phyloP scores from a whole-genome alignment of 2,329 filamentous ascomycete genomes.

The Leptographium galeiforme region DNA sequence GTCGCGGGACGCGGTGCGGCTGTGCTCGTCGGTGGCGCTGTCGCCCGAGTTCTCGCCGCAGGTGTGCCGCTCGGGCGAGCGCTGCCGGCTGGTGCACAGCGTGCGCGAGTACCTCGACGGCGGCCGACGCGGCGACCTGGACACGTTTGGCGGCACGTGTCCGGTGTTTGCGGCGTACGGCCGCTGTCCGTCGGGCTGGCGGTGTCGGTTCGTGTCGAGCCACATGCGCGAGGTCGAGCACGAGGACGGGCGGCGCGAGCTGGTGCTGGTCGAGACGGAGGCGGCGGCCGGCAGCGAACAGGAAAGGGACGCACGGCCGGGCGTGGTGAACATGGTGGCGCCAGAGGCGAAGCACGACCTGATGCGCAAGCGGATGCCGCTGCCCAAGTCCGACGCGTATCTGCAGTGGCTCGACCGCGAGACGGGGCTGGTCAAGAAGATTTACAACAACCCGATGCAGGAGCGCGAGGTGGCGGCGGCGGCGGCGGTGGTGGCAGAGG shows the following conservation, averaged over 20 bases:
- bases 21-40: conserved; percentile 63
- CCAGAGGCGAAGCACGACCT: conserved; percentile 61
- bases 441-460: conserved; percentile 26
- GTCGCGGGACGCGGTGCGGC: conserved; percentile 60
- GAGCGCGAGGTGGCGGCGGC: conserved; percentile 16
- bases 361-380: conserved; percentile 55
- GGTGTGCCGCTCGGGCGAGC: conserved; percentile 63
- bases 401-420: conserved; percentile 65
- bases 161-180: conserved; percentile 69
- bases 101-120: conserved; percentile 73
- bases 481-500: conserved; percentile 11
- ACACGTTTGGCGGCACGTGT: conserved; percentile 63
- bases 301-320: conserved; percentile 41
- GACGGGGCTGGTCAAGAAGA: conserved; percentile 31
- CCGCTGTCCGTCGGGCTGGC: conserved; percentile 76
- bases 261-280: conserved; percentile 48
- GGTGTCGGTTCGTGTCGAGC: conserved; percentile 78
- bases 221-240: conserved; percentile 71
- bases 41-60: conserved; percentile 70
- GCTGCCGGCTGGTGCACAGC: conserved; percentile 73
- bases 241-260: conserved; percentile 70
- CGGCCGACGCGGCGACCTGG: conserved; percentile 67
- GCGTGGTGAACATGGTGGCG: conserved; percentile 62
- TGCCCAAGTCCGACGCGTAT: conserved; percentile 63
- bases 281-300: conserved; percentile 15